phyloP scores from a whole-genome alignment of 2,329 filamentous ascomycete species.

The Cladobotryum protrusum region DNA sequence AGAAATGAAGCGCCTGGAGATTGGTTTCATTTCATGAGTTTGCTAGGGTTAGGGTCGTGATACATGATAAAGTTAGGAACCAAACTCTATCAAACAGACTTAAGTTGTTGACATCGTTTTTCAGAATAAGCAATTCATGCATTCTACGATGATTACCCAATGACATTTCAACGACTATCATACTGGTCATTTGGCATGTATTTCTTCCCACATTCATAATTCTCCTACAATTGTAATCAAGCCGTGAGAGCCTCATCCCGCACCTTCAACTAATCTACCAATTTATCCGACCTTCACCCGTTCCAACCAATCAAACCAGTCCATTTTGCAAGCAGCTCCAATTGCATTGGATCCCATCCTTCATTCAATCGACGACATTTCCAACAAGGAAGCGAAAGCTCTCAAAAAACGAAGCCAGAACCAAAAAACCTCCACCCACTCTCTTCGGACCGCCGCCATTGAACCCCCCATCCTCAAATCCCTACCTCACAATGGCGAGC shows the following conservation, averaged over 20 bases:
- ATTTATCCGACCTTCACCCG: constrained; percentile 16
- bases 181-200: too few species aligned
- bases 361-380: constrained; percentile 29
- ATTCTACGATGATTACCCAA: too few species aligned
- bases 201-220: not conserved
- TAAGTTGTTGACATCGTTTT: too few species aligned
- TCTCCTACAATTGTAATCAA: not conserved
- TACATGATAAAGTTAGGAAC: too few species aligned
- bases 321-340: constrained; percentile 20
- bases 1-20: too few species aligned
- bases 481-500: constrained; percentile 64
- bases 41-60: too few species aligned
- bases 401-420: constrained; percentile 17
- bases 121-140: too few species aligned
- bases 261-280: not conserved
- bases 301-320: constrained; percentile 16
- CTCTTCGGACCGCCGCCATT: constrained; percentile 16
- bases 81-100: too few species aligned
- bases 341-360: constrained; percentile 36
- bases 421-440: constrained; percentile 15
- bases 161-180: too few species aligned
- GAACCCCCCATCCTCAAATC: constrained; percentile 11
- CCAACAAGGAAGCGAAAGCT: constrained; percentile 22
- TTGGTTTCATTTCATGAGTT: too few species aligned
- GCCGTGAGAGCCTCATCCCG: not conserved